Evolutionary conservation across 108 stramenopile genomes (phyloP), one percentile per base, ranked within the genome.

Genomic region (Pinguiococcus pyrenoidosus): DNA sequence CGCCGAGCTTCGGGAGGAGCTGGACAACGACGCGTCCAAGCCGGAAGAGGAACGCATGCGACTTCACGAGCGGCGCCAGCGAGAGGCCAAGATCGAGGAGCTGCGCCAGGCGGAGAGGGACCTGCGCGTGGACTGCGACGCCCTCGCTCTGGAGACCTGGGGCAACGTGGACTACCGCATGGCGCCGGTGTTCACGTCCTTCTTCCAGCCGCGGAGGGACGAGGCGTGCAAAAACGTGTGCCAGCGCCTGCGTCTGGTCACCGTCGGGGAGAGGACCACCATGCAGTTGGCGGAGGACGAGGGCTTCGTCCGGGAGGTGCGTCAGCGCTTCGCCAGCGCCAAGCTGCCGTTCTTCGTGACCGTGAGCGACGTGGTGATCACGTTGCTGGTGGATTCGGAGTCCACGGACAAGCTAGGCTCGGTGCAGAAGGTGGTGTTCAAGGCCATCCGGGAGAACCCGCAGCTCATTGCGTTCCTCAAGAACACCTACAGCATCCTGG

Each of bases 301-400:
- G 37, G 24, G 28, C 23, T 46, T 59, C 26, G 46, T 59, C 22
- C 21, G 34, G 7, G 12, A 49, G 14, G 5, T 59, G 14, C 21
- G 46, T 13, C 5, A 4, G 8, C 24, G 49, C 3, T 5, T 59
- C 14, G 17, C 32, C 16, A 14, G 9, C 18, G 27, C 58, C 22
- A 25, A 3, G 6, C 37, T 59, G 12, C 58, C 58, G 25, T 59
- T 59, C 49, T 59, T 59, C 50, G 27, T 27, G 3, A 28, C 46
- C 16, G 29, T 59, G 3, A 59, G 50, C 49, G 49, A 59, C 24
- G 23, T 59, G 7, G 9, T 3, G 12, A 4, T 59, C 23, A 20
- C 16, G 9, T 59, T 59, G 27, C 48, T 37, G 37, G 37, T 59
- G 16, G 50, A 51, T 29, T 17, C 16, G 23, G 14, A 45, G 9